These are phyloP conservation scores for Cercophora samala DNA, from an alignment of 495 filamentous ascomycete genomes.

Conservation along the genomic window DNA sequence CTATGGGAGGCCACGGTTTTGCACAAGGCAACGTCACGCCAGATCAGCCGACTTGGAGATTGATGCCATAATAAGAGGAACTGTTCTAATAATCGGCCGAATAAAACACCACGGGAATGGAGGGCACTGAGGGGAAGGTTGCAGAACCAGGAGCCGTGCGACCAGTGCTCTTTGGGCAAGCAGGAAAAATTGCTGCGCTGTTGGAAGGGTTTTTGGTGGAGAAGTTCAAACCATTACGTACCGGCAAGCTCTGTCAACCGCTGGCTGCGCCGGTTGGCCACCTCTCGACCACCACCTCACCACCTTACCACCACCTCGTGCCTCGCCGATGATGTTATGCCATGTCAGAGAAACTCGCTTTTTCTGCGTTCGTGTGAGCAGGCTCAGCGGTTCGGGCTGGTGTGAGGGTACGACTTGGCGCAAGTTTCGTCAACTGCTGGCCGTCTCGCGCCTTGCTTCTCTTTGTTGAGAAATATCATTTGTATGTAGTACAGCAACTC, in stretches of 20 bases:
- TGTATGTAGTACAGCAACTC: background rate
- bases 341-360: conserved; percentile 40
- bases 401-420: conserved; percentile 10
- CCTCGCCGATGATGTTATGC: conserved; percentile 31
- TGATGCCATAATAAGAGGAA: conserved; percentile 3
- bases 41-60: conserved; percentile 9
- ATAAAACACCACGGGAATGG: background rate
- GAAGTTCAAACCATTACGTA: conserved; percentile 34
- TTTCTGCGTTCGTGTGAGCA: conserved; percentile 12
- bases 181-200: conserved; percentile 1
- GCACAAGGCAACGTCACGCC: conserved; percentile 11
- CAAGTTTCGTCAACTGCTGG: conserved; percentile 29
- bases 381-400: background rate
- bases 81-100: conserved; percentile 3
- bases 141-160: background rate
- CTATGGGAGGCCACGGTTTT: background rate
- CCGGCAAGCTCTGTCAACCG: conserved; percentile 8
- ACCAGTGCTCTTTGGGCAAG: conserved; percentile 1
- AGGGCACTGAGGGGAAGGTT: background rate
- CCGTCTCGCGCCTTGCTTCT: conserved; percentile 24
- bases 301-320: conserved; percentile 1
- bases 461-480: conserved; percentile 8
- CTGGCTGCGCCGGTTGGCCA: conserved; percentile 16
- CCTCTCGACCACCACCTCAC: conserved; percentile 4
- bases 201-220: conserved; percentile 16